Evolutionary conservation across 2,329 filamentous ascomycete genomes (phyloP).

Genomic region (Elsinoe fawcettii): DNA sequence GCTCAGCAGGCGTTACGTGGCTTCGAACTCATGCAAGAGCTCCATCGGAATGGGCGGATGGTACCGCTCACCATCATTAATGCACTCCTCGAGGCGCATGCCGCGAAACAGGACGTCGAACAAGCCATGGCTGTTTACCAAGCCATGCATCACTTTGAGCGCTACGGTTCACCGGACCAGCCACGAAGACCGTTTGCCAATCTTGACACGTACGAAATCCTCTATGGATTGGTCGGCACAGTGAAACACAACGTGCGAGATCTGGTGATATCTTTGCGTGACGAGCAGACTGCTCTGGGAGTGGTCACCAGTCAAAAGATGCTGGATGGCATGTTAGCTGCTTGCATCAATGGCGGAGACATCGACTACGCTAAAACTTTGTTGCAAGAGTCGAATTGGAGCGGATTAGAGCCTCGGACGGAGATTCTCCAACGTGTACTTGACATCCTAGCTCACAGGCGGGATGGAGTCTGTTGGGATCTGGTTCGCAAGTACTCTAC

Average conservation of each 20-base stretch:
- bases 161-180: constrained; percentile 16
- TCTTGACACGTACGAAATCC: constrained; percentile 53
- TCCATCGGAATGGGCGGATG: constrained; percentile 43
- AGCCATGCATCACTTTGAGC: constrained; percentile 42
- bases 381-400: background rate
- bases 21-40: constrained; percentile 48
- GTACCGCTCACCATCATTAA: constrained; percentile 48
- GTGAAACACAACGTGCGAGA: background rate
- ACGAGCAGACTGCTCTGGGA: constrained; percentile 34
- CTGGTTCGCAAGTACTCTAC: background rate
- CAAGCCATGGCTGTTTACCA: constrained; percentile 55
- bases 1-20: constrained; percentile 43
- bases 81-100: constrained; percentile 45
- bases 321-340: background rate
- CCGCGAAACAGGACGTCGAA: constrained; percentile 26
- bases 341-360: constrained; percentile 3
- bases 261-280: constrained; percentile 26
- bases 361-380: background rate
- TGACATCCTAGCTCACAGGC: background rate
- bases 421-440: background rate
- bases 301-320: background rate
- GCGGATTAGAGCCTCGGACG: background rate
- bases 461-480: constrained; percentile 8
- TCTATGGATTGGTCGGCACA: constrained; percentile 25
- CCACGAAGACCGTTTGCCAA: constrained; percentile 26